These are phyloP conservation scores for Lithohypha guttulata DNA, from an alignment of 2,329 filamentous ascomycete genomes.

Conservation along the genomic window DNA sequence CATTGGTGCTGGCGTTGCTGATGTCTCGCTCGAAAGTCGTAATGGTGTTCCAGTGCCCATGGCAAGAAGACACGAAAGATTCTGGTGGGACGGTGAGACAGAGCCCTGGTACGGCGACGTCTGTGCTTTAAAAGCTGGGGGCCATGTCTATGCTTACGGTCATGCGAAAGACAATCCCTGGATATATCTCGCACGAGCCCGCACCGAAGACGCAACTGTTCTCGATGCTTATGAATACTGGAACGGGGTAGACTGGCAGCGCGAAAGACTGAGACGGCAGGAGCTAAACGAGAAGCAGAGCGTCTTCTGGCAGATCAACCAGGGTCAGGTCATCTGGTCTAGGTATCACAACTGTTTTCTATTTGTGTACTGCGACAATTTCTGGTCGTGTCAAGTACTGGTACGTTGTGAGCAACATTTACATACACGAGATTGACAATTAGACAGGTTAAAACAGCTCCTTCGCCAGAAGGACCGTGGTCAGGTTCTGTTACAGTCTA, in stretches of 20 bases:
- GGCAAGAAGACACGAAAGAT: constrained; percentile 15
- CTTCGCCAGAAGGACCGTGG: constrained; percentile 21
- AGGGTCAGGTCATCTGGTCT: constrained; percentile 22
- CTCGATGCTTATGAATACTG: constrained; percentile 22
- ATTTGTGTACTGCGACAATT: constrained; percentile 20
- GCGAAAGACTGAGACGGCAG: constrained; percentile 1
- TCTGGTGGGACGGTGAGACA: constrained; percentile 20
- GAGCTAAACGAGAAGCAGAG: constrained; percentile 19
- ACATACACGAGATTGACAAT: neutral
- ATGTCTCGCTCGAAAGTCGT: constrained; percentile 15
- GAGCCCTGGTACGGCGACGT: constrained; percentile 24
- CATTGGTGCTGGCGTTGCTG: constrained; percentile 21
- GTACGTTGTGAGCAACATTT: neutral
- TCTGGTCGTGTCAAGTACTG: constrained; percentile 8
- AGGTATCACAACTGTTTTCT: constrained; percentile 18
- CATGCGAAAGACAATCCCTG: constrained; percentile 21
- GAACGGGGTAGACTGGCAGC: constrained; percentile 16
- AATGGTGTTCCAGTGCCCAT: constrained; percentile 13
- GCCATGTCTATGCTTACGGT: constrained; percentile 22
- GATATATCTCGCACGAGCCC: constrained; percentile 20
- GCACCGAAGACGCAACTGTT: constrained; percentile 12
- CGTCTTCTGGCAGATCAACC: constrained; percentile 23
- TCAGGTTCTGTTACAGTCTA: constrained; percentile 19
- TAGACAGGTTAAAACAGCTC: constrained; percentile 15
- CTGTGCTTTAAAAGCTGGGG: constrained; percentile 14